phyloP scores from a whole-genome alignment of 2,329 filamentous ascomycete genomes.

The Pseudogymnoascus sp. region DNA sequence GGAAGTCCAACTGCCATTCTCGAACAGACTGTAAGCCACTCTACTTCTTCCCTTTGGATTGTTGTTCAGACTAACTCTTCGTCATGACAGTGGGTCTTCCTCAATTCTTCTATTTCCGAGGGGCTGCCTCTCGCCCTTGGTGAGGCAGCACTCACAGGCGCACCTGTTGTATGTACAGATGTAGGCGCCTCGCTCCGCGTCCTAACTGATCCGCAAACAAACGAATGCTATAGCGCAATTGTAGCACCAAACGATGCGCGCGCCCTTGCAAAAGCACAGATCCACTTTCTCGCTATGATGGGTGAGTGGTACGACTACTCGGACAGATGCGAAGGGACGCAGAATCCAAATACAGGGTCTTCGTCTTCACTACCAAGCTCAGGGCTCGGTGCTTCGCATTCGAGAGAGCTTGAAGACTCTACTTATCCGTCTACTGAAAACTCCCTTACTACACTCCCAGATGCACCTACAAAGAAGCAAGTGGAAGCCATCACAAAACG shows the following conservation, averaged over 20 bases:
- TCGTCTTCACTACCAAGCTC: too few species aligned
- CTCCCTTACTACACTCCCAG: slow-evolving; percentile 36
- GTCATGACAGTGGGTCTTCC: slow-evolving; percentile 41
- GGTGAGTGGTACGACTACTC: slow-evolving; percentile 48
- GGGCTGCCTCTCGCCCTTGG: slow-evolving; percentile 45
- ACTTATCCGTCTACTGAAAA: slow-evolving; percentile 35
- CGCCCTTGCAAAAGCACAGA: slow-evolving; percentile 51
- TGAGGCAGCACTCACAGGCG: slow-evolving; percentile 44
- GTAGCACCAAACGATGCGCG: slow-evolving; percentile 56
- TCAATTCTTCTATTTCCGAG: slow-evolving; percentile 48
- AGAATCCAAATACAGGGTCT: too few species aligned
- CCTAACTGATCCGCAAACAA: slow-evolving; percentile 33
- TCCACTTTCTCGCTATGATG: slow-evolving; percentile 51
- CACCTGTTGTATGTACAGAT: slow-evolving; percentile 46
- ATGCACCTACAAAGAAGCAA: slow-evolving; percentile 42
- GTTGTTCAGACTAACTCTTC: too few species aligned
- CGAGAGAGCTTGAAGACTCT: too few species aligned
- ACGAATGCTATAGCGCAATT: slow-evolving; percentile 43
- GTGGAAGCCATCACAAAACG: slow-evolving; percentile 46
- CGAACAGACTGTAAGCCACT: slow-evolving; percentile 35
- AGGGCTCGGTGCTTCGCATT: too few species aligned
- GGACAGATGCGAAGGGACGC: too few species aligned
- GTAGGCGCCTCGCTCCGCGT: slow-evolving; percentile 46
- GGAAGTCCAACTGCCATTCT: slow-evolving; percentile 49
- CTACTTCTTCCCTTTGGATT: too few species aligned